Evolutionary conservation across 2,329 filamentous ascomycete genomes (phyloP).

Genomic region (Calonectria hawksworthii): DNA sequence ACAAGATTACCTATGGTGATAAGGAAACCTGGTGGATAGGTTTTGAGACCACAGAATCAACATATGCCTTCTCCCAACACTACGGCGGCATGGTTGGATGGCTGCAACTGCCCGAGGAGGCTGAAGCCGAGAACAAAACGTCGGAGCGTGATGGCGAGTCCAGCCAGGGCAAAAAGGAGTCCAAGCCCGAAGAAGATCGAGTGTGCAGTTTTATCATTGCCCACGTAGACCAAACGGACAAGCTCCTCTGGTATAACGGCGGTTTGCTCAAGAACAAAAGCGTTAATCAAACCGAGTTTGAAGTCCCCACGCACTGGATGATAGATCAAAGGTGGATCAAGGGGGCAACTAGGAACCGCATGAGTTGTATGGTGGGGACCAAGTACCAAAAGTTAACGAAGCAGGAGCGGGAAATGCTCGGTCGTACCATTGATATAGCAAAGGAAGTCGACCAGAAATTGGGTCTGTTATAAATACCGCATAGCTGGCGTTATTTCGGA

Average conservation of each 20-base stretch:
- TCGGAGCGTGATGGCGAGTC: neutral
- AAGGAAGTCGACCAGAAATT: neutral
- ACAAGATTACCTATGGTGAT: slow-evolving; percentile 58
- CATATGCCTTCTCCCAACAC: slow-evolving; percentile 56
- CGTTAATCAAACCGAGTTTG: slow-evolving; percentile 47
- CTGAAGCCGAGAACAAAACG: neutral
- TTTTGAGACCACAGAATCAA: slow-evolving; percentile 54
- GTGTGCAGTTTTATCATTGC: slow-evolving; percentile 60
- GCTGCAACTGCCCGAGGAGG: slow-evolving; percentile 17
- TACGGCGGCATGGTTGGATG: slow-evolving; percentile 59
- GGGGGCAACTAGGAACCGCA: slow-evolving; percentile 48
- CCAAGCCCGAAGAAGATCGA: slow-evolving; percentile 4
- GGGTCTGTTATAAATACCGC: neutral
- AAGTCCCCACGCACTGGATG: slow-evolving; percentile 57
- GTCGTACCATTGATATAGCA: slow-evolving; percentile 27
- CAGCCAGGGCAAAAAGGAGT: slow-evolving; percentile 16
- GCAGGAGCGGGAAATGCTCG: slow-evolving; percentile 24
- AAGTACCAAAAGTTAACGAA: slow-evolving; percentile 16
- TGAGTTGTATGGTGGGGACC: slow-evolving; percentile 55
- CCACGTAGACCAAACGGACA: slow-evolving; percentile 55
- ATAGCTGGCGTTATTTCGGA: neutral
- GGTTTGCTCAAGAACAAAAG: slow-evolving; percentile 58
- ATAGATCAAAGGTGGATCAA: slow-evolving; percentile 55
- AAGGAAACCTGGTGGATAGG: slow-evolving; percentile 64
- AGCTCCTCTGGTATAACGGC: slow-evolving; percentile 60